Evolutionary conservation across 2,329 filamentous ascomycete genomes (phyloP), one percentile per base, ranked within the genome.

Genomic region (Eurotiales sp.): DNA sequence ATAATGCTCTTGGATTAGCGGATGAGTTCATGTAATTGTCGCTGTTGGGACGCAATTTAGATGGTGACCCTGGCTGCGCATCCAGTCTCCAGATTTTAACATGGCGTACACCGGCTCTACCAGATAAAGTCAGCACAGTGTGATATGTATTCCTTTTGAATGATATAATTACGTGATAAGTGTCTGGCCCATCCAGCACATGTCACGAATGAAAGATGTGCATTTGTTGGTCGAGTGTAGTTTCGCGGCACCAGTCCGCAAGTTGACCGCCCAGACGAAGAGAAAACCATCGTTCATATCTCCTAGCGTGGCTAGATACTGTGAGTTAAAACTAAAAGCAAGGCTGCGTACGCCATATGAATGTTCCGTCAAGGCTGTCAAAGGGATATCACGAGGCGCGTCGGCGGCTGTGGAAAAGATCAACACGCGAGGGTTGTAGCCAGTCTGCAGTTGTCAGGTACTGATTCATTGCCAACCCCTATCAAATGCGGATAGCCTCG

Each of bases 81-180:
- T 92, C 89, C 10, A 93, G 79, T 59, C 86, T 85, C 93, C 93
- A 99, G 46, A 95, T 81, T 70, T 96, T 97, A 67, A 96, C 83
- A 71, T 96, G 92, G 22, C 93, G 84, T 46, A 93, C 87, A 12
- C 93, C 93, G 21, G 93, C 82, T 17, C 63, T 66, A 40, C 11
- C 22, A 14, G 15, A 10, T 25, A 17, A 32, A n/a, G 29, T 54
- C 43, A 53, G 46, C 27, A 21, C 23, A 6, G 32, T 15, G 63
- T 53, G 60, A 56, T 36, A 17, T 7, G 15, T 17, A 52, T 29
- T 14, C 14, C 14, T 39, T 19, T 15, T 34, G 46, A 8, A 41
- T 50, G 34, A 14, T 41, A 36, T 34, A 69, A 76, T 55, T 72
- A 79, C 55, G 92, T 96, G 53, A 99, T 77, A 47, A 99, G 78